These are phyloP conservation scores for Eremomyces bilateralis DNA, from an alignment of 495 filamentous ascomycete genomes.

Conservation along the genomic window DNA sequence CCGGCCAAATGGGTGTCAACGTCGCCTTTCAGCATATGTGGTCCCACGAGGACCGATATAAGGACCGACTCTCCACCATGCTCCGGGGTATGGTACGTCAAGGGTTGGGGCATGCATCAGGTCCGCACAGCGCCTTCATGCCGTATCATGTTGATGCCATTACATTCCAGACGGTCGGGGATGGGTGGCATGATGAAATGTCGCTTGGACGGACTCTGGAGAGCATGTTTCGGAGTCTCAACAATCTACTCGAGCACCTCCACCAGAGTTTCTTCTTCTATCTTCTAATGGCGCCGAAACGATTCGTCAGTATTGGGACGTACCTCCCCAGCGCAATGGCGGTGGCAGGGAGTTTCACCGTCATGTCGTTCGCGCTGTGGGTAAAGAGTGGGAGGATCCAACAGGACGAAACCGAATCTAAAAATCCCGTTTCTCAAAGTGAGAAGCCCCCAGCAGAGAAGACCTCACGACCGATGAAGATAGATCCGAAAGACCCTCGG, in stretches of 20 bases:
- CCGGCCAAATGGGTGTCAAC: conserved; percentile 79
- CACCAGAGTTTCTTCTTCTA: conserved; percentile 99
- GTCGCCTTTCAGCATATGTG: conserved; percentile 69
- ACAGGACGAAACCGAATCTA: background rate
- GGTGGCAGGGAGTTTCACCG: conserved; percentile 79
- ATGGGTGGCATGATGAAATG: conserved; percentile 97
- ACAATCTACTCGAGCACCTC: conserved; percentile 89
- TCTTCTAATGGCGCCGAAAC: conserved; percentile 65
- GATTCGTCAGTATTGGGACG: conserved; percentile 95
- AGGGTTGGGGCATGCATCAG: conserved; percentile 70
- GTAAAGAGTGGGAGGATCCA: conserved; percentile 45
- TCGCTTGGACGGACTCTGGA: conserved; percentile 74
- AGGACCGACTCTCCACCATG: conserved; percentile 69
- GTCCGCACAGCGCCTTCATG: conserved; percentile 86
- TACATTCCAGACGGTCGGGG: conserved; percentile 69
- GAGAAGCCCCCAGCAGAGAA: too few relatives aligned
- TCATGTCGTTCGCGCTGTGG: conserved; percentile 87
- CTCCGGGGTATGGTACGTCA: conserved; percentile 85
- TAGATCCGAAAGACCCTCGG: too few relatives aligned
- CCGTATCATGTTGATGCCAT: conserved; percentile 96
- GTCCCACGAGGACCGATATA: conserved; percentile 62
- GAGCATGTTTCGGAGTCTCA: conserved; percentile 72
- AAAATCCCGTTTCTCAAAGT: too few relatives aligned
- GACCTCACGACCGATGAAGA: too few relatives aligned
- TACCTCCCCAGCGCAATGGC: conserved; percentile 95